Base-by-base conservation (phyloP, 768 basidiomycete genomes). In the Collybiopsis luxurians region DNA sequence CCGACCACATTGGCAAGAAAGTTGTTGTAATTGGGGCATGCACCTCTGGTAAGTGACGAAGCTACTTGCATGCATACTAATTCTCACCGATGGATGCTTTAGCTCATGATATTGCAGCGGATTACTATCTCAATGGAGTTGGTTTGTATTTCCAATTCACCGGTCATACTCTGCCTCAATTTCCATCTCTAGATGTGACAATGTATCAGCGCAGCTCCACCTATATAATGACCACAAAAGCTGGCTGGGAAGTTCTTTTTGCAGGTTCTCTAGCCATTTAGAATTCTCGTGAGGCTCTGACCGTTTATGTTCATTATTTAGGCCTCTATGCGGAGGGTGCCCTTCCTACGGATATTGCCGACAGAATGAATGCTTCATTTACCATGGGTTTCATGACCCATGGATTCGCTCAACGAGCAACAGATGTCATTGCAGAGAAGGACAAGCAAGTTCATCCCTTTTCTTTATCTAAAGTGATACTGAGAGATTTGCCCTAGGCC, bases 11-110 rank as follows among this genome's bases (percentile, higher is more conserved):
- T 5, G 85, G 85, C 6, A 87, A 88, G 73, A 86, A 82, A 61
- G 85, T 80, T 4, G 73, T 88, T 1, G 74, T 89, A n/a, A 73
- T 90, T 2, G 87, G 88, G 13, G 79, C 86, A n/a, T 82, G 83
- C 42, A 86, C 80, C 50, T 85, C 86, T 19, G 79, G 79, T 80
- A 63, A 23, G 13, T 24, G 17, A 15, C 24, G 15, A 1, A 38
- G 24, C 27, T 34, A 49, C 2, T 4, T 30, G 48, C 13, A 2
- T n/a, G n/a, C 9, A 17, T 28, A 30, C 7, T 21, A 15, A n/a
- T 4, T 21, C 31, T 36, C 44, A 38, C 27, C 42, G 31, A 5
- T 4, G 10, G 31, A n/a, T 44, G 3, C 10, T 38, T 42, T 54
- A 79, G 78, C 72, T 4, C 78, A 79, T 55, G 79, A 81, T 63